A percentile compares a stretch with the other conserved stretches of the same genome.
Conservation (phyloP, 1,284 basidiomycete species). For the Pyrrhoderma lamaoense region DNA sequence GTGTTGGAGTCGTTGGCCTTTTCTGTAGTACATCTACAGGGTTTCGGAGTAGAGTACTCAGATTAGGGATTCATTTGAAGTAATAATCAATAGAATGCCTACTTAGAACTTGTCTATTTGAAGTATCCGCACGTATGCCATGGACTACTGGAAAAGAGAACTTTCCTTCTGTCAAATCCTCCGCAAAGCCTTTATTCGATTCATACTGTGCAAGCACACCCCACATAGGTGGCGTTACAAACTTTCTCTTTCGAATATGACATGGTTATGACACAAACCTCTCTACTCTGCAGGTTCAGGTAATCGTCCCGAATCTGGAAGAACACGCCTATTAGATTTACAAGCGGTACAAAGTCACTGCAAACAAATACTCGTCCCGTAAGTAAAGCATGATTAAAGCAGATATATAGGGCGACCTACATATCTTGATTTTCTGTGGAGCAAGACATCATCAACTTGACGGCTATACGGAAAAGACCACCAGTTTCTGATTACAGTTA, state of each 20-base stretch:
- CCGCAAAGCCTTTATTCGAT: slow-evolving; percentile 89
- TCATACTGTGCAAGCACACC: slow-evolving; percentile 66
- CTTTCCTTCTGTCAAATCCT: slow-evolving; percentile 94
- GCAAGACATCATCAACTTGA: slow-evolving; percentile 96
- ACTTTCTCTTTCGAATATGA: too few relatives aligned
- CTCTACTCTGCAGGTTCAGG: slow-evolving; percentile 86
- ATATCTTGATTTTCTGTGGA: slow-evolving; percentile 52
- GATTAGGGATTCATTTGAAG: too few relatives aligned
- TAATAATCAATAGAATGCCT: slow-evolving; percentile 26
- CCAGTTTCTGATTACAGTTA: slow-evolving; percentile 71
- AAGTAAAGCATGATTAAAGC: background rate
- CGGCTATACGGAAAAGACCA: slow-evolving; percentile 85
- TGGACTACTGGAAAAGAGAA: slow-evolving; percentile 95
- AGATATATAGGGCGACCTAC: slow-evolving; percentile 36
- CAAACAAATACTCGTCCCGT: too few relatives aligned
- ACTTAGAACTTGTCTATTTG: slow-evolving; percentile 80
- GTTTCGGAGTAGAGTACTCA: background rate
- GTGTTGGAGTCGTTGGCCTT: slow-evolving; percentile 68
- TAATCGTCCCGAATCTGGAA: slow-evolving; percentile 98
- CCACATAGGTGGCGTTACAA: too few relatives aligned
- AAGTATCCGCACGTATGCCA: slow-evolving; percentile 67
- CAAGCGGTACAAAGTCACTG: slow-evolving; percentile 87
- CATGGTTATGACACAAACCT: slow-evolving; percentile 39
- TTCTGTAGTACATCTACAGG: slow-evolving; percentile 82
- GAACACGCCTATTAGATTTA: slow-evolving; percentile 89